Conservation (phyloP, 2,329 filamentous ascomycete species). For the Phyllosticta ampelicida region DNA sequence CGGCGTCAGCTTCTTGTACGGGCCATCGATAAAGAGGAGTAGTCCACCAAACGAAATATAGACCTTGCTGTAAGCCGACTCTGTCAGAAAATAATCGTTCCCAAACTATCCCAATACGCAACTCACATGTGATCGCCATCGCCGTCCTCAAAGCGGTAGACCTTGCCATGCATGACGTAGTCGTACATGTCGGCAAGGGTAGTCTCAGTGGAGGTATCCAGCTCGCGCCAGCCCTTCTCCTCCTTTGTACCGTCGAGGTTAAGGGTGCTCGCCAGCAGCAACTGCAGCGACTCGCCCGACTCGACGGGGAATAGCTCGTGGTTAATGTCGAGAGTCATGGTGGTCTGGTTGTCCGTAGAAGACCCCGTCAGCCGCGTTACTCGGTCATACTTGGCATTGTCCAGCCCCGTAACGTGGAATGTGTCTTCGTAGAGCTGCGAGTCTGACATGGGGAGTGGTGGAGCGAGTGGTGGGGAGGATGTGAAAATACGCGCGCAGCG, state of each 20-base stretch:
- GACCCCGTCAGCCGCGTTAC: slow-evolving; percentile 75
- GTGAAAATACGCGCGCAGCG: neutral
- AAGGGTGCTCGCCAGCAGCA: slow-evolving; percentile 76
- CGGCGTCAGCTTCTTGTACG: slow-evolving; percentile 89
- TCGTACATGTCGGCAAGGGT: slow-evolving; percentile 69
- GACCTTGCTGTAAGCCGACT: slow-evolving; percentile 61
- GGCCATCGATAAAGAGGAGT: slow-evolving; percentile 81
- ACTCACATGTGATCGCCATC: slow-evolving; percentile 79
- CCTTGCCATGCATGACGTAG: slow-evolving; percentile 81
- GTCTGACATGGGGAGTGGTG: slow-evolving; percentile 53
- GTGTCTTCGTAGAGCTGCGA: slow-evolving; percentile 88
- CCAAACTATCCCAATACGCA: neutral
- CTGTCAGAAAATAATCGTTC: slow-evolving; percentile 14
- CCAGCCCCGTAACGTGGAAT: slow-evolving; percentile 70
- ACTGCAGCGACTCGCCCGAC: slow-evolving; percentile 63
- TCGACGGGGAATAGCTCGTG: slow-evolving; percentile 75
- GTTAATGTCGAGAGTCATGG: slow-evolving; percentile 86
- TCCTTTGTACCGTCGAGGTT: slow-evolving; percentile 68
- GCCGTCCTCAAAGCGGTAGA: slow-evolving; percentile 77
- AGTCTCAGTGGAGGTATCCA: slow-evolving; percentile 20
- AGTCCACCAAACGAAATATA: slow-evolving; percentile 92
- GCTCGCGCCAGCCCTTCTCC: slow-evolving; percentile 62
- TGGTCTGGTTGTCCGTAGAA: slow-evolving; percentile 64
- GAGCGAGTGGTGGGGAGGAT: neutral
- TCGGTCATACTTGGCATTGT: slow-evolving; percentile 87